Conservation (phyloP, 768 basidiomycete species). For the Suillus brevipes region DNA sequence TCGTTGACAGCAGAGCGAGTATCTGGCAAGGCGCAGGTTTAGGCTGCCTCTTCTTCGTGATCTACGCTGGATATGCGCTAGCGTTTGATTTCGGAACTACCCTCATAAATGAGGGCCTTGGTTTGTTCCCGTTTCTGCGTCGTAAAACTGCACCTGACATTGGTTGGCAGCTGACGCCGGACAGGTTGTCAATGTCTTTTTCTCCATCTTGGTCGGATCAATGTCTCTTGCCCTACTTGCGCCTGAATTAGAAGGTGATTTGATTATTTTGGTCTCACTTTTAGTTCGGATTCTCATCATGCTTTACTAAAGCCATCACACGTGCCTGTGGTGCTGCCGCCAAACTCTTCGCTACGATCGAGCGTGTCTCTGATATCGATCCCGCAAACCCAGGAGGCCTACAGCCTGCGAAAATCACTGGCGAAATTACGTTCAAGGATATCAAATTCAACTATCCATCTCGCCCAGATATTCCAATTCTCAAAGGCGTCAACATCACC, state of each 20-base stretch:
- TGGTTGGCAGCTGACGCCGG: slow-evolving; percentile 37
- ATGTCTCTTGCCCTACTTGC: slow-evolving; percentile 54
- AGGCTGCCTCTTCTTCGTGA: slow-evolving; percentile 48
- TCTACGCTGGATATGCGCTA: slow-evolving; percentile 44
- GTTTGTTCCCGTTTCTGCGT: slow-evolving; percentile 15
- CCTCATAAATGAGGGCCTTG: slow-evolving; percentile 38
- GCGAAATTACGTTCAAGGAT: slow-evolving; percentile 47
- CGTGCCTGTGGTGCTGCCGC: slow-evolving; percentile 53
- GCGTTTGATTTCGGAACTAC: slow-evolving; percentile 52
- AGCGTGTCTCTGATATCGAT: slow-evolving; percentile 56
- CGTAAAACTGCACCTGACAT: not conserved
- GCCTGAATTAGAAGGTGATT: slow-evolving; percentile 47
- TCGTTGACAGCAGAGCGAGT: slow-evolving; percentile 35
- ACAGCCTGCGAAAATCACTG: slow-evolving; percentile 43
- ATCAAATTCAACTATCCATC: slow-evolving; percentile 58
- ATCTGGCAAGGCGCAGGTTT: slow-evolving; percentile 39
- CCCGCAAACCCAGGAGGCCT: slow-evolving; percentile 42
- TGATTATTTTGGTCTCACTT: not conserved
- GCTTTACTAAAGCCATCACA: slow-evolving; percentile 36
- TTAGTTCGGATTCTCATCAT: not conserved
- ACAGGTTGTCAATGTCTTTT: slow-evolving; percentile 53
- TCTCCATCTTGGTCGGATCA: slow-evolving; percentile 51
- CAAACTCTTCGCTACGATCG: slow-evolving; percentile 57
- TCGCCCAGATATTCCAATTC: slow-evolving; percentile 46
- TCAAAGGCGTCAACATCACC: slow-evolving; percentile 41